These are phyloP conservation scores for Clitocybe nebularis DNA, from an alignment of 1,284 basidiomycete genomes.

Conservation along the genomic window DNA sequence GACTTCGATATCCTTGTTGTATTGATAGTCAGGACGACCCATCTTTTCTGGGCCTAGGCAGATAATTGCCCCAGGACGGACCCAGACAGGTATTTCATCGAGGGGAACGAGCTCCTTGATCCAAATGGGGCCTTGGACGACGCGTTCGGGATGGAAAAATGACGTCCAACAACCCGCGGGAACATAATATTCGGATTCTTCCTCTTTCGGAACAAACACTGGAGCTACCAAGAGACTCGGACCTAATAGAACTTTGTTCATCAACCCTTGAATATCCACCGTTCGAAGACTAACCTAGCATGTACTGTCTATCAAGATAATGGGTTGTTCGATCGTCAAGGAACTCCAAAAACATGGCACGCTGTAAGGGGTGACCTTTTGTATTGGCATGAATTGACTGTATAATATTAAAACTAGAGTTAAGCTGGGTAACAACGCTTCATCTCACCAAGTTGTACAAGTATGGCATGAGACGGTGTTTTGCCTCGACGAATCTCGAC, in stretches of 20 bases:
- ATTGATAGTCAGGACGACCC: constrained; percentile 66
- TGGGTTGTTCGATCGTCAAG: constrained; percentile 61
- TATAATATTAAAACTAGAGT: constrained; percentile 6
- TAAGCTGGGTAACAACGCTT: constrained; percentile 2
- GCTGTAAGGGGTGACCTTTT: constrained; percentile 61
- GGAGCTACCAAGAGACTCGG: constrained; percentile 71
- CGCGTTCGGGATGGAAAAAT: constrained; percentile 49
- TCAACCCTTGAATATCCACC: not conserved
- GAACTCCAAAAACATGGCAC: constrained; percentile 76
- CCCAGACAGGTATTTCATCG: constrained; percentile 64
- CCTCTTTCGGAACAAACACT: constrained; percentile 56
- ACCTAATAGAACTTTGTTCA: constrained; percentile 41
- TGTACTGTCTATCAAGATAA: constrained; percentile 64
- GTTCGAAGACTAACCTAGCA: constrained; percentile 43
- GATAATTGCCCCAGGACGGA: constrained; percentile 54
- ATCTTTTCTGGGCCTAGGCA: constrained; percentile 51
- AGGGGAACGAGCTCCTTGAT: constrained; percentile 53
- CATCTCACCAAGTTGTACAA: constrained; percentile 56
- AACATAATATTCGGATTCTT: constrained; percentile 65
- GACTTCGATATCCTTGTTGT: constrained; percentile 47
- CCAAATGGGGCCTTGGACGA: constrained; percentile 50
- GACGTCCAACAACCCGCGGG: constrained; percentile 70
- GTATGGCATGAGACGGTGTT: constrained; percentile 74
- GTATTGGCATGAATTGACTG: constrained; percentile 58
- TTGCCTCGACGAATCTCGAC: constrained; percentile 62